Percentiles rank a stretch among this genome's conserved stretches.
Evolutionary conservation across 176 grass and related monocot genomes (phyloP).

Genomic region (Aegilops bicornis): DNA sequence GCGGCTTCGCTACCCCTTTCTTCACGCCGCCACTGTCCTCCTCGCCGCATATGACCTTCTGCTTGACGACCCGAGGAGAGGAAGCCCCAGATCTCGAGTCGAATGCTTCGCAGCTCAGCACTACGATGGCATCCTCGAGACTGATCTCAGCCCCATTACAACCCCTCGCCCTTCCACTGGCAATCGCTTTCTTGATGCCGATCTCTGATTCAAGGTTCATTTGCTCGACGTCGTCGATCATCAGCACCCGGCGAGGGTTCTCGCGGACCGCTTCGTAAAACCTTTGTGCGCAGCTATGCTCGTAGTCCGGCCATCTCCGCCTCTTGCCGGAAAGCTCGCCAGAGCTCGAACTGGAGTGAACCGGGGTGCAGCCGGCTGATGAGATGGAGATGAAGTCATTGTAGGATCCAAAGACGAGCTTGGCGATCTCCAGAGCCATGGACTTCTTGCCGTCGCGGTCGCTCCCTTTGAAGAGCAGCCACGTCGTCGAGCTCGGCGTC

Average conservation of each 20-base stretch:
- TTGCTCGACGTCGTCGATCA: constrained; percentile 61
- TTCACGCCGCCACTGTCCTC: background rate
- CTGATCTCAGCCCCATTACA: constrained; percentile 40
- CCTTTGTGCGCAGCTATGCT: constrained; percentile 12
- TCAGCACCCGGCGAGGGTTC: constrained; percentile 60
- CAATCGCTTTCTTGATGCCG: constrained; percentile 43
- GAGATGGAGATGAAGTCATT: constrained; percentile 45
- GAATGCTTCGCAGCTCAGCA: constrained; percentile 60
- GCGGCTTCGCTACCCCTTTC: constrained; percentile 7
- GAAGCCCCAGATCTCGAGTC: constrained; percentile 40
- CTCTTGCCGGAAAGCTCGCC: constrained; percentile 40
- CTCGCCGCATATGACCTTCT: constrained; percentile 22
- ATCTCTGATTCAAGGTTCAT: constrained; percentile 36
- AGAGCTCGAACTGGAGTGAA: constrained; percentile 39
- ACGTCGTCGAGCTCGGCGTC: constrained; percentile 41
- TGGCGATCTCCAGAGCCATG: constrained; percentile 69
- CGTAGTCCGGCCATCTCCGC: constrained; percentile 36
- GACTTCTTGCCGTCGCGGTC: constrained; percentile 62
- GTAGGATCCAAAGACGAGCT: constrained; percentile 62
- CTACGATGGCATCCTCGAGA: constrained; percentile 62
- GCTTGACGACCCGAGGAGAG: constrained; percentile 44
- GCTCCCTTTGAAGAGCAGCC: constrained; percentile 83
- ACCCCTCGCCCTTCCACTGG: constrained; percentile 35
- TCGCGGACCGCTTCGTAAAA: constrained; percentile 42
- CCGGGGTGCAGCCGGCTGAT: background rate